phyloP scores from a whole-genome alignment of 2,329 filamentous ascomycete genomes.

The Colletotrichum chlorophyti region DNA sequence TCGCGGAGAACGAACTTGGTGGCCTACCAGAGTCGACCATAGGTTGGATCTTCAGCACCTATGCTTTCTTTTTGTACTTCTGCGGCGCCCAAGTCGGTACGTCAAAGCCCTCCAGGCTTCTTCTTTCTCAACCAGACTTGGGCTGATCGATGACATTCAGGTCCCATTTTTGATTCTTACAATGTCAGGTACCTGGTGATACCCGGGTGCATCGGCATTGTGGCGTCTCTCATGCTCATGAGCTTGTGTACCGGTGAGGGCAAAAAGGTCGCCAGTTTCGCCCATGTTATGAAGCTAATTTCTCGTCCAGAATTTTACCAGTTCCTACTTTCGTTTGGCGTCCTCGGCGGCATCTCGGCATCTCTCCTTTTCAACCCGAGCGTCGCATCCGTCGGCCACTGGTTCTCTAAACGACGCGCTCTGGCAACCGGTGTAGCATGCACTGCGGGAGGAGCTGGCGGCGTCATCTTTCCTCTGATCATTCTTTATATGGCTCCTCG shows the following conservation, averaged over 20 bases:
- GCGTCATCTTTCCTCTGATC: constrained; percentile 55
- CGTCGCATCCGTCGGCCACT: constrained; percentile 72
- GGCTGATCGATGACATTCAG: constrained; percentile 6
- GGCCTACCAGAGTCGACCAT: constrained; percentile 64
- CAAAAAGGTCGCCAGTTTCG: not conserved
- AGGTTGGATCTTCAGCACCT: constrained; percentile 78
- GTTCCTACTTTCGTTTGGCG: constrained; percentile 72
- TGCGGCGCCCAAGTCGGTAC: constrained; percentile 70
- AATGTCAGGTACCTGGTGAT: constrained; percentile 67
- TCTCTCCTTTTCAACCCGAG: constrained; percentile 75
- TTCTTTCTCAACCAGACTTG: not conserved
- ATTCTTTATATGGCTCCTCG: constrained; percentile 35
- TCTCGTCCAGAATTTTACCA: constrained; percentile 64
- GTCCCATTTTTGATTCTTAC: constrained; percentile 74
- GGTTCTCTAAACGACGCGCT: constrained; percentile 68
- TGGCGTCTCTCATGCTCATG: constrained; percentile 63
- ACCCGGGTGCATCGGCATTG: constrained; percentile 61
- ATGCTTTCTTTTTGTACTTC: constrained; percentile 74
- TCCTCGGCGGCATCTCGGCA: constrained; percentile 70
- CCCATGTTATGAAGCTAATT: not conserved
- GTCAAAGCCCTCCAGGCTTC: too few relatives aligned
- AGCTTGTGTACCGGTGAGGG: constrained; percentile 64
- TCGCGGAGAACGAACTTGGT: constrained; percentile 67
- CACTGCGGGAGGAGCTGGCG: constrained; percentile 67
- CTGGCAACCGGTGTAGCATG: constrained; percentile 74